Percentiles rank a stretch among this genome's conserved stretches.
phyloP scores from a whole-genome alignment of 2,329 filamentous ascomycete genomes.

The Neofusicoccum umdonicola region DNA sequence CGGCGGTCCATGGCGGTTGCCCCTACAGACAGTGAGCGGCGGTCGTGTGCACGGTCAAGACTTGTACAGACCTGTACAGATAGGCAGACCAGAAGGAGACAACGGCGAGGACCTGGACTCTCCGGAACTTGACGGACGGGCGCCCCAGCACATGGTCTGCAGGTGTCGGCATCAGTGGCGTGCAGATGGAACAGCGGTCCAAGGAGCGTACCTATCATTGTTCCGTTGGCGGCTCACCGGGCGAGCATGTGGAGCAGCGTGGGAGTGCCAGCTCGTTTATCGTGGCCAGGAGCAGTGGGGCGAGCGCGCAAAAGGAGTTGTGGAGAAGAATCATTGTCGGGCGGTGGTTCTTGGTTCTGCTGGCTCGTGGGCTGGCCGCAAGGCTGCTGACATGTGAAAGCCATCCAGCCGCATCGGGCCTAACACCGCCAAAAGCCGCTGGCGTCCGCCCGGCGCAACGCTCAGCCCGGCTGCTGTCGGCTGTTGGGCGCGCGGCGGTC shows the following conservation, averaged over 20 bases:
- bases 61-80: slow-evolving; percentile 62
- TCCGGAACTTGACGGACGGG: slow-evolving; percentile 85
- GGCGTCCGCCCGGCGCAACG: slow-evolving; percentile 4
- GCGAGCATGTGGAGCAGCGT: not conserved
- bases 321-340: not conserved
- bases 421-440: slow-evolving; percentile 11
- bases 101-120: slow-evolving; percentile 88
- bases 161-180: slow-evolving; percentile 11
- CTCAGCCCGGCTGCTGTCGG: not conserved
- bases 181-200: not conserved
- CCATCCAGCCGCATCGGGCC: slow-evolving; percentile 4
- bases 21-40: slow-evolving; percentile 53
- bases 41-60: not conserved
- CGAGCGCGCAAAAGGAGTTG: not conserved
- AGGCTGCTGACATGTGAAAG: slow-evolving; percentile 17
- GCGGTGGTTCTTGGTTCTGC: not conserved
- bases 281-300: not conserved
- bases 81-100: slow-evolving; percentile 90
- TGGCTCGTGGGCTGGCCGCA: not conserved
- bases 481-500: not conserved
- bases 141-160: slow-evolving; percentile 86
- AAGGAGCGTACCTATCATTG: slow-evolving; percentile 29
- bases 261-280: not conserved
- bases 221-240: not conserved
- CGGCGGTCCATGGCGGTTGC: slow-evolving; percentile 85